Percentiles rank a stretch among this genome's conserved stretches.
phyloP scores from a whole-genome alignment of 306 rosid species.

The Quercus wislizeni region DNA sequence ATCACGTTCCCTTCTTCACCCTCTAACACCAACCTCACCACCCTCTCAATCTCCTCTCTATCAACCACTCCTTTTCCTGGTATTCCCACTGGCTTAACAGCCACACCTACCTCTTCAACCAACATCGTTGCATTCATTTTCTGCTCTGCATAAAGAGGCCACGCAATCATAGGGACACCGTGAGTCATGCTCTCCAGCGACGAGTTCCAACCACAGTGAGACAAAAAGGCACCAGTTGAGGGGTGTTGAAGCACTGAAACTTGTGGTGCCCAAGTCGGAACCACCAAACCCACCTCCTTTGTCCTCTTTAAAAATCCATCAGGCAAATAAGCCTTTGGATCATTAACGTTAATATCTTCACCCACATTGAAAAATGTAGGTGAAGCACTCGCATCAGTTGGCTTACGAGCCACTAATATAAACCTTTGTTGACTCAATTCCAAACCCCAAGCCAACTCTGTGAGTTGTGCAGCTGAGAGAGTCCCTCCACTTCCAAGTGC shows the following conservation, averaged over 20 bases:
- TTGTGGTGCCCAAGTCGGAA: constrained; percentile 44
- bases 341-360: neutral
- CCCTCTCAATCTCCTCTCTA: constrained; percentile 36
- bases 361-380: constrained; percentile 30
- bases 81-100: neutral
- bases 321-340: constrained; percentile 27
- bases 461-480: constrained; percentile 12
- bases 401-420: constrained; percentile 34
- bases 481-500: constrained; percentile 44
- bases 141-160: constrained; percentile 59
- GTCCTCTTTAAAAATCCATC: constrained; percentile 44
- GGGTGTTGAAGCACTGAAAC: constrained; percentile 21
- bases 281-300: constrained; percentile 17
- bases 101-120: constrained; percentile 35
- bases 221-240: constrained; percentile 38
- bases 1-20: constrained; percentile 31
- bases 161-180: constrained; percentile 47
- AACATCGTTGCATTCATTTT: constrained; percentile 40
- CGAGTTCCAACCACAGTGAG: constrained; percentile 66
- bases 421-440: constrained; percentile 45
- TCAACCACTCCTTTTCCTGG: neutral
- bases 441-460: constrained; percentile 45
- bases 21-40: constrained; percentile 25
- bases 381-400: neutral
- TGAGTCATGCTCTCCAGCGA: constrained; percentile 37